Percentiles rank a stretch among this genome's conserved stretches.
Evolutionary conservation across 2,329 filamentous ascomycete genomes (phyloP).

Genomic region (Fusarium falciforme): DNA sequence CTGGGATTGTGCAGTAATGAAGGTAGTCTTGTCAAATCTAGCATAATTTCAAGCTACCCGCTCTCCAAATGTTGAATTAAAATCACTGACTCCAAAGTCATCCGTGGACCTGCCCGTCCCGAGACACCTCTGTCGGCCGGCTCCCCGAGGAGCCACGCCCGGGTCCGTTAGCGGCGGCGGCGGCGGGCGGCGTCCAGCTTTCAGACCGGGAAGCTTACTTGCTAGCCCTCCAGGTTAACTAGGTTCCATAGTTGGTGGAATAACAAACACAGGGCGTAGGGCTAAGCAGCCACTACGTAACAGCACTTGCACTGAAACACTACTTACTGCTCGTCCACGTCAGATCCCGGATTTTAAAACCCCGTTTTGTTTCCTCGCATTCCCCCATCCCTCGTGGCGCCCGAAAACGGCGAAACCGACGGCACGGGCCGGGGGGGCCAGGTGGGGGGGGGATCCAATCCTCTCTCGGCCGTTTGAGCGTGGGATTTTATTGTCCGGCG

Average conservation of each 20-base stretch:
- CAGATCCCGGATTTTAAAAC: not conserved
- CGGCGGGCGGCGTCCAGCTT: not conserved
- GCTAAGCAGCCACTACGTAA: not conserved
- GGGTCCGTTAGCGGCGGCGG: not conserved
- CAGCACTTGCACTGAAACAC: not conserved
- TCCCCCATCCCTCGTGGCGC: not conserved
- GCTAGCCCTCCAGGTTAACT: not conserved
- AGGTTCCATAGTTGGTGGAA: not conserved
- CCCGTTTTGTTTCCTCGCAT: not conserved
- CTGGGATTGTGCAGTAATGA: conserved; percentile 53
- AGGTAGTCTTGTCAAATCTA: conserved; percentile 62
- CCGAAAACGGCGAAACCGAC: not conserved
- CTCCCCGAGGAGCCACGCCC: not conserved
- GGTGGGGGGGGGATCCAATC: not conserved
- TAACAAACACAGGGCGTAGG: not conserved
- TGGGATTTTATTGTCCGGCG: not conserved
- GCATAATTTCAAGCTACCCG: conserved; percentile 63
- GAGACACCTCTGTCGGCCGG: conserved; percentile 47
- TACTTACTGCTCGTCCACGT: not conserved
- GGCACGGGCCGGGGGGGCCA: not conserved
- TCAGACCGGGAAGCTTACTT: not conserved
- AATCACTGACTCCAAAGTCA: conserved; percentile 50
- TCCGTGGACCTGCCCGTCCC: not conserved
- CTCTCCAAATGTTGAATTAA: conserved; percentile 56
- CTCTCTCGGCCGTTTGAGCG: not conserved